These are phyloP conservation scores for Lentinus tigrinus DNA, from an alignment of 768 basidiomycete species.

Conservation along the genomic window DNA sequence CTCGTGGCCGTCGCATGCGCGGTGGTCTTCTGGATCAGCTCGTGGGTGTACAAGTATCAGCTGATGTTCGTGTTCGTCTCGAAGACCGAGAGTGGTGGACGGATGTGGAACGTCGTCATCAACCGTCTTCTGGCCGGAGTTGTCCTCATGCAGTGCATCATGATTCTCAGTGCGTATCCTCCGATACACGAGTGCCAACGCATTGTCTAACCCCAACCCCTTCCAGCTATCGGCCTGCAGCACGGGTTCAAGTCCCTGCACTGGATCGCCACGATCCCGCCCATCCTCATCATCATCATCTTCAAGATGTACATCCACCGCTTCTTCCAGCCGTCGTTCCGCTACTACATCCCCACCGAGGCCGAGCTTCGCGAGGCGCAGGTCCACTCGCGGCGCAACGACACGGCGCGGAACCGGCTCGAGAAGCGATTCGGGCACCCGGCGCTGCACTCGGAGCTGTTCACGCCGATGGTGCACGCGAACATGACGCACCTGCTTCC, in stretches of 20 bases:
- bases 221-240: conserved; percentile 80
- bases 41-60: conserved; percentile 94
- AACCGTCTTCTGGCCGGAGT: conserved; percentile 82
- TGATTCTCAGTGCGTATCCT: conserved; percentile 74
- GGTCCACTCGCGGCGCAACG: conserved; percentile 75
- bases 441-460: conserved; percentile 80
- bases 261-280: conserved; percentile 85
- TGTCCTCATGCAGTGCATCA: conserved; percentile 83
- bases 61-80: conserved; percentile 92
- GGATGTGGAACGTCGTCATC: conserved; percentile 90
- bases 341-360: conserved; percentile 81
- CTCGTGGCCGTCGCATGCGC: conserved; percentile 82
- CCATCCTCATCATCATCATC: conserved; percentile 68
- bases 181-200: not conserved
- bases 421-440: conserved; percentile 96
- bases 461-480: conserved; percentile 86
- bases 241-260: conserved; percentile 66
- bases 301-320: conserved; percentile 87
- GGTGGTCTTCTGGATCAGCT: conserved; percentile 83
- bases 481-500: conserved; percentile 78
- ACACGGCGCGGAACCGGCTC: conserved; percentile 69
- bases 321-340: conserved; percentile 66
- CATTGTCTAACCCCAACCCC: conserved; percentile 4
- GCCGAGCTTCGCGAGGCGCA: conserved; percentile 72
- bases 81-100: conserved; percentile 90